Base-by-base conservation (phyloP, 2,329 filamentous ascomycete species). In the Sclerotiophoma versabilis region DNA sequence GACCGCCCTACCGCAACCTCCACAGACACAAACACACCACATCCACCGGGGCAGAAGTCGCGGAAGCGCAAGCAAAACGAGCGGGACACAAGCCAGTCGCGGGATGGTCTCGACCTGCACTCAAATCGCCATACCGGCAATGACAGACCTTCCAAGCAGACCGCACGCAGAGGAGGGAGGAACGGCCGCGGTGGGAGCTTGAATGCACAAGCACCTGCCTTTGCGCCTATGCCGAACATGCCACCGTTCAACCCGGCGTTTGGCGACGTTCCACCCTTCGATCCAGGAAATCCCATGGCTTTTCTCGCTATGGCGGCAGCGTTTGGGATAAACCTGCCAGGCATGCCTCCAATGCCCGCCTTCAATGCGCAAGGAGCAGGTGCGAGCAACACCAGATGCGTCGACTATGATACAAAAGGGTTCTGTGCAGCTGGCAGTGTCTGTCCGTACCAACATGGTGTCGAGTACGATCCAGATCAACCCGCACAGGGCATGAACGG, bases 341-440 rank as follows among this genome's bases (percentile, higher is more conserved):
- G 58, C 60, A 76, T 81, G 42, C 58, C 72, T 61, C 49, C 57
- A 1, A 76, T 80, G 32, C 56, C 62, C 11, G 39, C 55, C 4
- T 20, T 54, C 14, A 48, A 30, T 19, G 75, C 80, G 57, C 78
- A 79, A 15, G 63, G 54, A 19, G 17, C 20, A 11, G 44, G 47
- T n/a, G 36, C 36, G 46, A 69, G 47, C 65, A 77, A 63, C 65
- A 76, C 80, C 51, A 80, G 84, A 53, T 93, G 90, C 67, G 80
- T 83, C 52, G 87, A 91, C 70, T 92, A 89, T 64, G 88, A 91
- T 53, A 84, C 77, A 1, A 90, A 90, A 62, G 90, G 90, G 0
- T 91, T 84, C 65, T 93, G 90, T 68, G 81, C 85, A 5, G 78
- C 86, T 32, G 88, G 89, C 3, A 84, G 80, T 63, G 83, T 81